These are phyloP conservation scores for Graphium sp. DNA, from an alignment of 2,329 filamentous ascomycete genomes.

Conservation along the genomic window DNA sequence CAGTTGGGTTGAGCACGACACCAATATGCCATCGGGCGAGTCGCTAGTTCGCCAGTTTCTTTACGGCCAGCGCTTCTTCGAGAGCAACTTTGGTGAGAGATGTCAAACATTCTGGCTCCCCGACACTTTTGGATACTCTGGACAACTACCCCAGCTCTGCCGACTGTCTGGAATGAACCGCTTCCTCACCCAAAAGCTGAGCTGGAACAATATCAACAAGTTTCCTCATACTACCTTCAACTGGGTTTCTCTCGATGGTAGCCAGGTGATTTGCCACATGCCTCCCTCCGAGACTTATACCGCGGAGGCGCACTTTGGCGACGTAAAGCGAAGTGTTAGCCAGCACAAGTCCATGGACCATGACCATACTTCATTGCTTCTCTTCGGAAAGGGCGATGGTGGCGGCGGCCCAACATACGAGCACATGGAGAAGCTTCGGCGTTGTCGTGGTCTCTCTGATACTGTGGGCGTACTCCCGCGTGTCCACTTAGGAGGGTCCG, in stretches of 20 bases:
- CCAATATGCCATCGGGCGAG: constrained; percentile 91
- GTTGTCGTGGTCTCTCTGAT: constrained; percentile 83
- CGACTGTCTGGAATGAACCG: constrained; percentile 88
- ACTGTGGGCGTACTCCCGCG: constrained; percentile 64
- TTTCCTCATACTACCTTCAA: constrained; percentile 99
- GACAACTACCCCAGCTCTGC: constrained; percentile 85
- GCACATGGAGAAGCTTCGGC: constrained; percentile 84
- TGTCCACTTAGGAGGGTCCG: constrained; percentile 74
- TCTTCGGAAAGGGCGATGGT: constrained; percentile 93
- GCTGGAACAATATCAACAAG: constrained; percentile 99
- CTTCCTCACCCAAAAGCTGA: constrained; percentile 96
- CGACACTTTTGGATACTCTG: constrained; percentile 95
- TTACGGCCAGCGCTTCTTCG: constrained; percentile 89
- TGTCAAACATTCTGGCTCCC: constrained; percentile 93
- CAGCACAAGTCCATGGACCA: constrained; percentile 95
- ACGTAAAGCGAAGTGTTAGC: constrained; percentile 74
- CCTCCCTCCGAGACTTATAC: constrained; percentile 91
- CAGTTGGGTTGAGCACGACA: constrained; percentile 98
- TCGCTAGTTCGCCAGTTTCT: constrained; percentile 87
- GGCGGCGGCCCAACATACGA: constrained; percentile 89
- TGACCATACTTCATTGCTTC: constrained; percentile 75
- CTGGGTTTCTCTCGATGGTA: constrained; percentile 91
- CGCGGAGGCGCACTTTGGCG: constrained; percentile 83
- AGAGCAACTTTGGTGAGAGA: constrained; percentile 78
- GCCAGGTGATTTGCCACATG: constrained; percentile 97